Percentiles rank a stretch among this genome's conserved stretches.
Conservation (phyloP, 257 asterid genomes). For the Misopates orontium region DNA sequence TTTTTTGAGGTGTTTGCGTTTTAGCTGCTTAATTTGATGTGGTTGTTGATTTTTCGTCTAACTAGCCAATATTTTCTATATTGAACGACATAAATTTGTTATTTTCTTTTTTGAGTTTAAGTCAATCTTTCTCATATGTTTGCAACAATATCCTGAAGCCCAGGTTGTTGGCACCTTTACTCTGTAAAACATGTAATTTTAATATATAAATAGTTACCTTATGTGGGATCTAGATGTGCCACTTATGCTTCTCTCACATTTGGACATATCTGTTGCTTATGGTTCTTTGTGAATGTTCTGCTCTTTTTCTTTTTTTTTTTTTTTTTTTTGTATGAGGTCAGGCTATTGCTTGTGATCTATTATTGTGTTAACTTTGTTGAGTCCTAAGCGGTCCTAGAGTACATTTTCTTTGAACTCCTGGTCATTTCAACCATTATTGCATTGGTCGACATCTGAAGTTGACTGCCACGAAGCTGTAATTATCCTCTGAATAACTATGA, state of each 20-base stretch:
- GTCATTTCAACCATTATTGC: conserved; percentile 2
- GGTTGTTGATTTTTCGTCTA: not conserved
- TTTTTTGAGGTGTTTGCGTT: not conserved
- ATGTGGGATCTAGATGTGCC: too few species aligned
- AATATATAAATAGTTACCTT: too few species aligned
- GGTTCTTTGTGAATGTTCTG: not conserved
- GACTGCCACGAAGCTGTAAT: conserved; percentile 9
- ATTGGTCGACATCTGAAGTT: conserved; percentile 1
- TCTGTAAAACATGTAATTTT: too few species aligned
- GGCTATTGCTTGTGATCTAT: conserved; percentile 17
- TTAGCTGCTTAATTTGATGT: not conserved
- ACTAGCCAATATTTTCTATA: too few species aligned
- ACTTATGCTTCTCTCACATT: too few species aligned
- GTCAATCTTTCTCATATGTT: too few species aligned
- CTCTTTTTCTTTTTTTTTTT: not conserved
- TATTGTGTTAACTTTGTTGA: conserved; percentile 4
- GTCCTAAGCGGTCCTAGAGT: conserved; percentile 3
- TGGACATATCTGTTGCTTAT: too few species aligned
- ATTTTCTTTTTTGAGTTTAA: too few species aligned
- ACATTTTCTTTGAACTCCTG: not conserved
- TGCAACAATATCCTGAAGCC: too few species aligned
- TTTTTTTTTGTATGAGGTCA: not conserved
- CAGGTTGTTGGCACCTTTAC: too few species aligned
- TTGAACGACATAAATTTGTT: too few species aligned
- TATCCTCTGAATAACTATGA: conserved; percentile 11